Evolutionary conservation across 1,284 basidiomycete species (phyloP), one percentile per base, ranked within the genome.

Genomic region (Entoloma clypeatum): DNA sequence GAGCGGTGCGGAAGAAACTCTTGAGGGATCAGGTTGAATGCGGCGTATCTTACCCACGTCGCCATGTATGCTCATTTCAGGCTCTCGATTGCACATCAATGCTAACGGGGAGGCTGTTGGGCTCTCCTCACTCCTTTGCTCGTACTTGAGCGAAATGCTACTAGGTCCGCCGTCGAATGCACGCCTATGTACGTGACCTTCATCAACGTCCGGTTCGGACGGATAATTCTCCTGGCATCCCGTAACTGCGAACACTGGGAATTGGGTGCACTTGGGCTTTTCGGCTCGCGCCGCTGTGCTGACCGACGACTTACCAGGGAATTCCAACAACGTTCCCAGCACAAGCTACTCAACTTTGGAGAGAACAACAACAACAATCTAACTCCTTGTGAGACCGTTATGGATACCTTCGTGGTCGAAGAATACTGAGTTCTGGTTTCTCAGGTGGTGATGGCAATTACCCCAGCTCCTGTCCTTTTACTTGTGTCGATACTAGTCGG

Each of bases 131-230:
- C n/a, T n/a, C n/a, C n/a, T n/a, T n/a, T n/a, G n/a, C n/a, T n/a
- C n/a, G n/a, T n/a, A n/a, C n/a, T n/a, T n/a, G n/a, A n/a, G n/a
- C n/a, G 11, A 9, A n/a, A 4, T 13, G 42, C 54, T 24, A 41
- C 48, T 32, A 60, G 62, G 52, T 75, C 71, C 45, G 72, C 67
- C 1, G 67, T 74, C 56, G 72, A 75, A 55, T 60, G 72, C 39
- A 72, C 69, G 1, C n/a, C n/a, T n/a, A n/a, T n/a, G n/a, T n/a
- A n/a, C n/a, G 54, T 53, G 14, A 52, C 43, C 9, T 63, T 55
- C 50, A 71, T 77, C 52, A 69, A 68, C 38, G 64, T 75, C 29
- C 76, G 72, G 71, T 76, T 75, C 62, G 76, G 71, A n/a, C n/a
- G n/a, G n/a, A n/a, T n/a, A n/a, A n/a, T 16, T 54, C 53, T 23